These are phyloP conservation scores for Hebeloma cylindrosporum DNA, from an alignment of 768 basidiomycete genomes.

Conservation along the genomic window DNA sequence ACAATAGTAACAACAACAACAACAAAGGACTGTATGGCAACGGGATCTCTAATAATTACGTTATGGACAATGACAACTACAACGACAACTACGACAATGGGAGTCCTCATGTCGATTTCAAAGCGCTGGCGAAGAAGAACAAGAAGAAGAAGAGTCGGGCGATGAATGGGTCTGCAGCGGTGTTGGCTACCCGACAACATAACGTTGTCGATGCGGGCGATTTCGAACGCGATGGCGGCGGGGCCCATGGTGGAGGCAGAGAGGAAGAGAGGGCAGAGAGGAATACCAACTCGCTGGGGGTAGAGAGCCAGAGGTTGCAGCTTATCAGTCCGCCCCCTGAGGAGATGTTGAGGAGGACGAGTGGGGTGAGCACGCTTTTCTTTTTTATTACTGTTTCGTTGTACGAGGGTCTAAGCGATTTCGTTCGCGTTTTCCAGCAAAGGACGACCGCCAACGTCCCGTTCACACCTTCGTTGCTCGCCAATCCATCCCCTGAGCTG, in stretches of 20 bases:
- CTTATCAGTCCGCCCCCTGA: slow-evolving; percentile 66
- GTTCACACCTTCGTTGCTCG: slow-evolving; percentile 25
- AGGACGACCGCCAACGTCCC: slow-evolving; percentile 15
- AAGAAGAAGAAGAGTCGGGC: not conserved
- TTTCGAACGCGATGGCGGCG: not conserved
- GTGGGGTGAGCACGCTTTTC: slow-evolving; percentile 19
- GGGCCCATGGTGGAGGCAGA: not conserved
- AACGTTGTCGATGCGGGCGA: slow-evolving; percentile 1
- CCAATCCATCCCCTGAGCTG: slow-evolving; percentile 13
- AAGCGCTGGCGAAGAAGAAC: not conserved
- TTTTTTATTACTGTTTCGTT: slow-evolving; percentile 10
- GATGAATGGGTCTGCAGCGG: slow-evolving; percentile 7
- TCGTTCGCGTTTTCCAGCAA: not conserved
- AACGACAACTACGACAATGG: not conserved
- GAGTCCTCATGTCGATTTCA: slow-evolving; percentile 13
- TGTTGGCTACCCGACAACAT: slow-evolving; percentile 6
- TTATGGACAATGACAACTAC: not conserved
- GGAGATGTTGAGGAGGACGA: slow-evolving; percentile 42
- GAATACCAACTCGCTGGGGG: slow-evolving; percentile 1
- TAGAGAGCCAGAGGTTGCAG: slow-evolving; percentile 30
- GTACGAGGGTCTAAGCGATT: slow-evolving; percentile 11
- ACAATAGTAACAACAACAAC: not conserved
- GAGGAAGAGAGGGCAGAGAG: slow-evolving; percentile 2
- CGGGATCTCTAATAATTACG: too few relatives aligned
- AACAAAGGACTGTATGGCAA: too few relatives aligned